Evolutionary conservation across 306 rosid genomes (phyloP).

Genomic region (Medicago truncatula): DNA sequence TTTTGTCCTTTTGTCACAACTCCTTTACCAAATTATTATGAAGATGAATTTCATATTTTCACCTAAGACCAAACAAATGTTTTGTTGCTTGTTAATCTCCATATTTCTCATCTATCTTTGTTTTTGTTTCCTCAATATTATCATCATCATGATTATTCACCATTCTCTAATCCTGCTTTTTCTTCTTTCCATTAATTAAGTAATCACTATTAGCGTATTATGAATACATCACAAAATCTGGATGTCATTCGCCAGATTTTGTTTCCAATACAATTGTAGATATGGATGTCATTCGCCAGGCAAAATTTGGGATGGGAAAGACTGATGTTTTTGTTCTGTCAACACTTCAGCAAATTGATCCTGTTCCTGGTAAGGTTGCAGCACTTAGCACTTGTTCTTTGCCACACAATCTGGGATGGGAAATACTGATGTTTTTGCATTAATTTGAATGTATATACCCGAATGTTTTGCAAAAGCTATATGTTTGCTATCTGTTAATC

Average conservation of each 20-base stretch:
- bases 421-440: constrained; percentile 25
- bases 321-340: constrained; percentile 78
- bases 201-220: constrained; percentile 70
- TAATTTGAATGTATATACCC: constrained; percentile 22
- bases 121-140: not conserved
- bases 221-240: constrained; percentile 64
- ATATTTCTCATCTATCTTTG: not conserved
- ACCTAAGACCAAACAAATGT: not conserved
- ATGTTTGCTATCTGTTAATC: not conserved
- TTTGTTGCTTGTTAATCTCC: constrained; percentile 19
- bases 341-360: constrained; percentile 75
- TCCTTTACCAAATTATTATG: not conserved
- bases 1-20: constrained; percentile 1
- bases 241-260: constrained; percentile 84
- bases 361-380: constrained; percentile 74
- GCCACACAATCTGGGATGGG: constrained; percentile 88
- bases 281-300: constrained; percentile 80
- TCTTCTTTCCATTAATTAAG: constrained; percentile 51
- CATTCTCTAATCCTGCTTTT: not conserved
- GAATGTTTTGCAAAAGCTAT: constrained; percentile 3
- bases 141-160: constrained; percentile 26
- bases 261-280: constrained; percentile 80
- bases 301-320: constrained; percentile 83
- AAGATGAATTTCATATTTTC: constrained; percentile 9
- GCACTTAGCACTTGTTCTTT: constrained; percentile 77